Base-by-base conservation (phyloP, 306 rosid genomes). In the Lagenaria siceraria region DNA sequence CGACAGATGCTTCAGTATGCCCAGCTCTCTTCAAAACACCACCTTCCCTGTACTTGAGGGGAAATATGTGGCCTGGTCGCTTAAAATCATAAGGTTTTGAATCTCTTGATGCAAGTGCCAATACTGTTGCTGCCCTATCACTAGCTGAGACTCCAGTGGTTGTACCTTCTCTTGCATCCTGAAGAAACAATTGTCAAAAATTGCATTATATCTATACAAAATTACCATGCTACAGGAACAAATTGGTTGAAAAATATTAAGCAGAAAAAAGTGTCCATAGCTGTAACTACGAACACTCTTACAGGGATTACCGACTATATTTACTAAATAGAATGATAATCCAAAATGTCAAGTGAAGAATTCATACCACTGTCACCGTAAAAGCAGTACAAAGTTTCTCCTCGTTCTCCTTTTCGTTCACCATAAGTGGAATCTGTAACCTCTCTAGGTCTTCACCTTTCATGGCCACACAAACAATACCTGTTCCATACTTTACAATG, bases 21-120 rank as follows among this genome's bases (percentile, higher is more conserved):
- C 97, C 97, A 7, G 97, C 96, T 84, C 97, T 89, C 85, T 92
- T 95, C 84, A 95, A 81, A 64, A 95, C 97, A 74, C 99, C 99
- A 33, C 97, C 99, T 55, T 95, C 97, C 58, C 92, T 85, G 79
- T 95, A 92, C 84, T 86, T 90, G 40, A 95, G 83, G 46, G 99
- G 99, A 54, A 95, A 90, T 36, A 95, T 90, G 84, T 95, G 99
- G 77, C 99, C 99, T 0, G 97, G 99, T 10, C 97, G 92, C 78
- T 92, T 92, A 87, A 95, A 90, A 79, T 95, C 97, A 31, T 75
- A 89, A 18, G 97, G 97, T 68, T 81, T 89, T 79, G 97, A 95
- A 82, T 90, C 92, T 78, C 78, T 81, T 8, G 97, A 95, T 63
- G 97, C 97, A 88, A 95, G 97, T 40, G 93, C 84, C 80, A 88